Conservation (phyloP, 352 stramenopile genomes). For the Phytophthora aleatoria region DNA sequence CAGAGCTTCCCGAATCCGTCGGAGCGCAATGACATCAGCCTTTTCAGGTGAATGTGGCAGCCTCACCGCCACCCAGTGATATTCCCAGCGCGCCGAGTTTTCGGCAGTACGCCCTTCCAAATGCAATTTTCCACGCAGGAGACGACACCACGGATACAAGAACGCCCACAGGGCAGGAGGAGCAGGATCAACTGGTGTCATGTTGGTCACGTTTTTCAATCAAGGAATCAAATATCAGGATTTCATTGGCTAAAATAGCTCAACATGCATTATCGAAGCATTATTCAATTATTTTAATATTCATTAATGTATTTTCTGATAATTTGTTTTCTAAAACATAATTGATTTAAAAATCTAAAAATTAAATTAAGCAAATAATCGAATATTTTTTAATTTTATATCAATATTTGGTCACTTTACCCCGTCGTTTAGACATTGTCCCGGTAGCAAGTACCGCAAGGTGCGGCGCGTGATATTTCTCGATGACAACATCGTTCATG, state of each 20-base stretch:
- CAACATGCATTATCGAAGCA: too few species aligned
- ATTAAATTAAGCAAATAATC: too few species aligned
- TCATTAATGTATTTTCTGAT: too few species aligned
- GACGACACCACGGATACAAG: slow-evolving; percentile 33
- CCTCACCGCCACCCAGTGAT: slow-evolving; percentile 35
- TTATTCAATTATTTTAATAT: too few species aligned
- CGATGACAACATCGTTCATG: too few species aligned
- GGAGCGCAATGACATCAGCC: slow-evolving; percentile 1
- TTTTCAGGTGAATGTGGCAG: slow-evolving; percentile 26
- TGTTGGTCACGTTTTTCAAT: slow-evolving; percentile 1
- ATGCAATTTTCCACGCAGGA: slow-evolving; percentile 27
- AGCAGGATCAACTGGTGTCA: slow-evolving; percentile 21
- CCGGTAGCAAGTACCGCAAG: too few species aligned
- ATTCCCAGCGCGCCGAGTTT: slow-evolving; percentile 38
- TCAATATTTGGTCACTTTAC: too few species aligned
- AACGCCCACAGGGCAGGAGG: slow-evolving; percentile 34
- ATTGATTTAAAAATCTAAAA: too few species aligned
- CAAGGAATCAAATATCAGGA: slow-evolving; percentile 5
- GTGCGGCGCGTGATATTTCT: too few species aligned
- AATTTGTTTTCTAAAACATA: too few species aligned
- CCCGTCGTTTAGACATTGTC: too few species aligned
- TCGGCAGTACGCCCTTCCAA: slow-evolving; percentile 33
- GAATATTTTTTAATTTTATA: too few species aligned
- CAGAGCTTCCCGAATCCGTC: slow-evolving; percentile 39
- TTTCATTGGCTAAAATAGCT: slow-evolving; percentile 7